A percentile compares a stretch with the other conserved stretches of the same genome.
Evolutionary conservation across 306 rosid genomes (phyloP).

Genomic region (Fragaria ananassa): DNA sequence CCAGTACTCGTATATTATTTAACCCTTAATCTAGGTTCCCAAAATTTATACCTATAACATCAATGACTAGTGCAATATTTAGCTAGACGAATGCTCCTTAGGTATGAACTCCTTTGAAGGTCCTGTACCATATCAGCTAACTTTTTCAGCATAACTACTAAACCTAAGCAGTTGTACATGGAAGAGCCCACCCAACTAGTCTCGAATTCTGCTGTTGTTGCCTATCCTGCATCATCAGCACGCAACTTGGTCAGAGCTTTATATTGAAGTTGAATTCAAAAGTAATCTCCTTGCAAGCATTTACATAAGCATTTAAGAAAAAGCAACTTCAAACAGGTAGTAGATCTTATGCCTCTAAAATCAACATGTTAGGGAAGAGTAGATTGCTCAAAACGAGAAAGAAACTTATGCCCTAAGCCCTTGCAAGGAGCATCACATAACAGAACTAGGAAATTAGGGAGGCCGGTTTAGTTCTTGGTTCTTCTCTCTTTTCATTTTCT

Average conservation of each 20-base stretch:
- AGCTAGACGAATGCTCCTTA: background rate
- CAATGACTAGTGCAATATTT: background rate
- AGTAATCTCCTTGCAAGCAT: background rate
- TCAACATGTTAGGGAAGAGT: background rate
- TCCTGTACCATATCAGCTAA: background rate
- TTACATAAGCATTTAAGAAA: background rate
- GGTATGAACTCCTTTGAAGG: background rate
- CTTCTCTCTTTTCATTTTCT: background rate
- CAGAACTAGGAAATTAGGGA: background rate
- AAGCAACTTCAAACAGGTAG: background rate
- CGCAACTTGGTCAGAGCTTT: conserved; percentile 5
- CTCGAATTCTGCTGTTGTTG: conserved; percentile 25
- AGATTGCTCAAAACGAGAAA: background rate
- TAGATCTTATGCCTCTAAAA: background rate
- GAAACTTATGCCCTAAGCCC: background rate
- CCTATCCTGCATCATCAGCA: conserved; percentile 35
- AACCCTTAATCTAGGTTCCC: conserved; percentile 10
- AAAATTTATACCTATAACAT: background rate
- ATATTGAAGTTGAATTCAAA: background rate
- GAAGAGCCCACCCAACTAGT: conserved; percentile 34
- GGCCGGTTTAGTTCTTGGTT: background rate
- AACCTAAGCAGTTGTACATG: conserved; percentile 34
- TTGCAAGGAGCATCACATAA: background rate
- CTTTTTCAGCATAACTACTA: background rate
- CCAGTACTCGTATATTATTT: background rate